A percentile compares a stretch with the other conserved stretches of the same genome.
Conservation (phyloP, 2,329 filamentous ascomycete species). For the Beauveria rudraprayagi region DNA sequence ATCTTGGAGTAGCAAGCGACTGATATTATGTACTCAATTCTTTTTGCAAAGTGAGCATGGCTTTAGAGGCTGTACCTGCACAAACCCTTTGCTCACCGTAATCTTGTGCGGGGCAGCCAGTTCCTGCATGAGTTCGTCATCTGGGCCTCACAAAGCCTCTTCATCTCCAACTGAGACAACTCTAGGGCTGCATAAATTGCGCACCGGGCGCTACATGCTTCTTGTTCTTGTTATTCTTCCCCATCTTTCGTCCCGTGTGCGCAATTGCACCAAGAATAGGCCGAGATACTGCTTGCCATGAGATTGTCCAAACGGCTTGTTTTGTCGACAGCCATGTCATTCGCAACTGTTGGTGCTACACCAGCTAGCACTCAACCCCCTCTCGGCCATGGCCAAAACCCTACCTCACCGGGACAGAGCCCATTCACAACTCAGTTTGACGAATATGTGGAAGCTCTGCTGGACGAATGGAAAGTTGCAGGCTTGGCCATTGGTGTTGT, state of each 20-base stretch:
- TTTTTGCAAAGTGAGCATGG: too few species aligned
- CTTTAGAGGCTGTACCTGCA: not conserved
- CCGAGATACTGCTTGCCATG: not conserved
- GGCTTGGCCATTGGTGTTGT: constrained; percentile 41
- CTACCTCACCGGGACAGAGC: not conserved
- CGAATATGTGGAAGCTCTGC: constrained; percentile 5
- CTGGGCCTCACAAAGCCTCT: not conserved
- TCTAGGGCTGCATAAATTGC: not conserved
- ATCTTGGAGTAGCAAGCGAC: not conserved
- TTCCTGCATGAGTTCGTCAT: not conserved
- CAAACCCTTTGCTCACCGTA: not conserved
- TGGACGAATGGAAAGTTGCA: constrained; percentile 36
- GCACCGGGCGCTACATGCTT: not conserved
- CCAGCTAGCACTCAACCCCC: not conserved
- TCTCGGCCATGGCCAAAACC: not conserved
- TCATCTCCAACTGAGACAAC: not conserved
- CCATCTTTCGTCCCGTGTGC: too few species aligned
- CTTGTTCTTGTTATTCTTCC: too few species aligned
- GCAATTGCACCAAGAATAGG: not conserved
- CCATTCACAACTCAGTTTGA: constrained; percentile 14
- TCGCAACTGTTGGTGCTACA: not conserved
- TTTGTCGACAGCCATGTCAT: not conserved
- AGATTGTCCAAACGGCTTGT: not conserved
- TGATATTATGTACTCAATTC: too few species aligned
- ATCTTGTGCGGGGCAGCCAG: not conserved